These are phyloP conservation scores for Mimosa bimucronata DNA, from an alignment of 306 rosid genomes.

Conservation along the genomic window DNA sequence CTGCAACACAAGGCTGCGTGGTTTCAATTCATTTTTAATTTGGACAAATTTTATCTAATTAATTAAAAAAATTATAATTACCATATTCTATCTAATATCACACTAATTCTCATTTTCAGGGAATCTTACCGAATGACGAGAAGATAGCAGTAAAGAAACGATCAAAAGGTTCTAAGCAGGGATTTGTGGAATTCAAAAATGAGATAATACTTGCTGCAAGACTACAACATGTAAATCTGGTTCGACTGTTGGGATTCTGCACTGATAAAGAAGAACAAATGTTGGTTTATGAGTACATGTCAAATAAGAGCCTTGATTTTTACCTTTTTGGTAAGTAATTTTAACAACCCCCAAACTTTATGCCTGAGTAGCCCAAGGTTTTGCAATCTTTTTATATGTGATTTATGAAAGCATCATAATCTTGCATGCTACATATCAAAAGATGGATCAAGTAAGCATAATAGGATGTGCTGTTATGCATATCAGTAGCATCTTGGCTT, in stretches of 20 bases:
- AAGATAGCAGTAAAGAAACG: conserved; percentile 57
- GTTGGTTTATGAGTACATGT: not conserved
- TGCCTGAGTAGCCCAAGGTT: not conserved
- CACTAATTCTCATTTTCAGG: conserved; percentile 18
- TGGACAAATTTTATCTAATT: no score
- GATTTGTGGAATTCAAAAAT: conserved; percentile 53
- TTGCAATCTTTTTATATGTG: not conserved
- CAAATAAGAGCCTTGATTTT: not conserved
- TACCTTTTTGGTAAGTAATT: not conserved
- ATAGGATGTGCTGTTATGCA: no score
- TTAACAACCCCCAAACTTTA: not conserved
- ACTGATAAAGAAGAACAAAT: not conserved
- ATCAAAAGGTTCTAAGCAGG: conserved; percentile 54
- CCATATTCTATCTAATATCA: not conserved
- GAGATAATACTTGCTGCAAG: conserved; percentile 38
- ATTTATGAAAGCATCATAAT: not conserved
- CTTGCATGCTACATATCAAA: no score
- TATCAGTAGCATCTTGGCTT: no score
- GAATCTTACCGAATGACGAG: conserved; percentile 36
- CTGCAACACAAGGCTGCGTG: no score
- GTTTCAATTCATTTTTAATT: no score
- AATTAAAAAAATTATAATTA: no score
- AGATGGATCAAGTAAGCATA: no score
- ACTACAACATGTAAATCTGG: not conserved
- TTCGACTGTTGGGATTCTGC: not conserved